A percentile compares a stretch with the other conserved stretches of the same genome.
These are phyloP conservation scores for Linnemannia zychae DNA, from an alignment of 192 early-diverging fungal species.

Conservation along the genomic window DNA sequence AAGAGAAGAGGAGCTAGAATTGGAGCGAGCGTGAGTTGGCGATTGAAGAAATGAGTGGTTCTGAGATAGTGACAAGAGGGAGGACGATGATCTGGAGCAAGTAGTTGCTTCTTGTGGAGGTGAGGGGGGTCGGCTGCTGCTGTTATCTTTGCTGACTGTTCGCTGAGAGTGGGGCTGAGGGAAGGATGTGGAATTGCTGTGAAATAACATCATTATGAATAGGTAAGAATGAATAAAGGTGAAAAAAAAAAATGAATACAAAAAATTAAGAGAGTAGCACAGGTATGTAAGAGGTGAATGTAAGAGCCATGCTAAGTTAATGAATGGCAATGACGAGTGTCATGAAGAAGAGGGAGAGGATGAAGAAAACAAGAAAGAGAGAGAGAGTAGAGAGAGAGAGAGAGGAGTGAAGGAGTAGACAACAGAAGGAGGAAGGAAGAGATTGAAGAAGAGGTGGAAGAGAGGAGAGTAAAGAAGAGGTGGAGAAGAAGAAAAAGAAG, in stretches of 20 bases:
- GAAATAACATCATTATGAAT: background rate
- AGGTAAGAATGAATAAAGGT: background rate
- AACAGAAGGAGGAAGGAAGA: background rate
- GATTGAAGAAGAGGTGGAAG: background rate
- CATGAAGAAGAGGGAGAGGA: background rate
- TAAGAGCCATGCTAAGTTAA: background rate
- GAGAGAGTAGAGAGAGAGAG: background rate
- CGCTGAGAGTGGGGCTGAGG: background rate
- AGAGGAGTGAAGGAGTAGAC: background rate
- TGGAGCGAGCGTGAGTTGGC: slow-evolving; percentile 47
- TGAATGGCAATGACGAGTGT: background rate
- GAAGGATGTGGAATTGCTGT: background rate
- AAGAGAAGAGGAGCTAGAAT: slow-evolving; percentile 2
- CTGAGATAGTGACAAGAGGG: background rate
- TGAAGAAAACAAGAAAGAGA: background rate
- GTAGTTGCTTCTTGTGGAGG: background rate
- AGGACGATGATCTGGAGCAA: background rate
- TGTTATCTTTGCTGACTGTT: background rate
- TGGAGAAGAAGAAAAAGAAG: background rate
- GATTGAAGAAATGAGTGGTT: slow-evolving; percentile 28
- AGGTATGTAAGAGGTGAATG: background rate
- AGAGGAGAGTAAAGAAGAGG: background rate
- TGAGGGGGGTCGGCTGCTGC: background rate
- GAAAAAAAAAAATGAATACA: background rate
- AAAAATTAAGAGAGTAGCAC: background rate